Base-by-base conservation (phyloP, 768 basidiomycete species). In the Kwoniella dendrophila region DNA sequence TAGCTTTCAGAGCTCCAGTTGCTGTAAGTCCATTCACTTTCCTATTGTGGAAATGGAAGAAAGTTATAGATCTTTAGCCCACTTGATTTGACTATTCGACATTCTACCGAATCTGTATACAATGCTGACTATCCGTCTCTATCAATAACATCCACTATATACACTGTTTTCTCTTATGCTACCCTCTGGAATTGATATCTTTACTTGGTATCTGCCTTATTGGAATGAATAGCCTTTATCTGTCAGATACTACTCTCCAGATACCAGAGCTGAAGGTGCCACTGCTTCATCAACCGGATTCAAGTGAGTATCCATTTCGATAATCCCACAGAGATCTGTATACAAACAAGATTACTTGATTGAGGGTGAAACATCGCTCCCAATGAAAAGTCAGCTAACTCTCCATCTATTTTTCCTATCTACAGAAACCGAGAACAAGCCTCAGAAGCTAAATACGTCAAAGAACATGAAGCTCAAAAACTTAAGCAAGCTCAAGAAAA, bases 381-480 rank as follows among this genome's bases (percentile, higher is more conserved):
- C 34, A 36, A 36, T 36, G 34, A 8, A 36, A n/a, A 5, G 24
- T 33, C 14, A 12, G 26, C 44, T 61, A 36, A 20, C 16, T 58
- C 34, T 16, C 16, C 16, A 36, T 22, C 55, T n/a, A 43, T 32
- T 27, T 6, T 24, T 32, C 53, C 49, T 36, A 20, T 30, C 18
- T 14, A 12, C 56, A 73, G 71, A 26, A 38, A 76, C 32, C 68
- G 72, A 41, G 74, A 76, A 60, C 65, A 73, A 56, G 74, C 74
- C 43, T 66, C 71, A 64, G 74, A 76, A 56, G 64, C 70, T 12
- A 68, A 73, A 45, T 76, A 76, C 65, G 65, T 76, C 72, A 61
- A 55, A 34, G 66, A 70, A 64, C 53, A 63, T 48, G 74, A 76
- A 59, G 57, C 52, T 33, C 70, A 73, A 51, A 61, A 67, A 54